phyloP scores from a whole-genome alignment of 2,329 filamentous ascomycete genomes.

The Xylaria sp. region DNA sequence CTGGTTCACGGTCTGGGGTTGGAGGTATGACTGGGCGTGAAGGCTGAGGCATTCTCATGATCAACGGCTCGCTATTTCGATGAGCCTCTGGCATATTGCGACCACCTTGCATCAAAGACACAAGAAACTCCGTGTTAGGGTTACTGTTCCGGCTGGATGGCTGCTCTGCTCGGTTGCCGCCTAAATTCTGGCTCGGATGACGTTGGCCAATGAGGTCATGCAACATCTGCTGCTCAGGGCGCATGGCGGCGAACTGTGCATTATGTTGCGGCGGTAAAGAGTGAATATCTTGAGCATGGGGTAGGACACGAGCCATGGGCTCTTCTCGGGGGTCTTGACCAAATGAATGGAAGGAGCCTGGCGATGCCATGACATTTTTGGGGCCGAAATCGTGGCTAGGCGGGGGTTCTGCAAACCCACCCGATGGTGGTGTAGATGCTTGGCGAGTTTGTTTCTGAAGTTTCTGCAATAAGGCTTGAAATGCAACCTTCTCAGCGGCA shows the following conservation, averaged over 20 bases:
- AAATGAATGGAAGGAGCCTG: conserved; percentile 61
- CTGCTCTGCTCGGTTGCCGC: conserved; percentile 58
- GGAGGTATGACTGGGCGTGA: conserved; percentile 60
- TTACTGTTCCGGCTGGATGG: conserved; percentile 58
- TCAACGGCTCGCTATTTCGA: conserved; percentile 61
- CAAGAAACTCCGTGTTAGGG: conserved; percentile 83
- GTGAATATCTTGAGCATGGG: conserved; percentile 63
- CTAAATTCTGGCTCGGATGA: conserved; percentile 64
- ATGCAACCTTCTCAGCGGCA: conserved; percentile 83
- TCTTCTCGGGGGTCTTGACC: conserved; percentile 59
- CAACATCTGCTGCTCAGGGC: conserved; percentile 67
- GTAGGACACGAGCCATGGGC: conserved; percentile 54
- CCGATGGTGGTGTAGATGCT: conserved; percentile 57
- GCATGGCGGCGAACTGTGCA: conserved; percentile 58
- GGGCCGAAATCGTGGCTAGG: conserved; percentile 47
- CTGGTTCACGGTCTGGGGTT: conserved; percentile 60
- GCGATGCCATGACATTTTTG: conserved; percentile 57
- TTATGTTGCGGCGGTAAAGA: conserved; percentile 60
- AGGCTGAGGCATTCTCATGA: conserved; percentile 64
- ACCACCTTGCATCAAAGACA: conserved; percentile 78
- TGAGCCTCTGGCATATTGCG: conserved; percentile 61
- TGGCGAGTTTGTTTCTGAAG: conserved; percentile 69
- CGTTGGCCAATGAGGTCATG: conserved; percentile 70
- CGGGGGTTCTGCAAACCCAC: conserved; percentile 46
- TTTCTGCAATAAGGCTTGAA: conserved; percentile 84